Evolutionary conservation across 1,284 basidiomycete species (phyloP), one percentile per base, ranked within the genome.

Genomic region (Sporisorium graminicola): DNA sequence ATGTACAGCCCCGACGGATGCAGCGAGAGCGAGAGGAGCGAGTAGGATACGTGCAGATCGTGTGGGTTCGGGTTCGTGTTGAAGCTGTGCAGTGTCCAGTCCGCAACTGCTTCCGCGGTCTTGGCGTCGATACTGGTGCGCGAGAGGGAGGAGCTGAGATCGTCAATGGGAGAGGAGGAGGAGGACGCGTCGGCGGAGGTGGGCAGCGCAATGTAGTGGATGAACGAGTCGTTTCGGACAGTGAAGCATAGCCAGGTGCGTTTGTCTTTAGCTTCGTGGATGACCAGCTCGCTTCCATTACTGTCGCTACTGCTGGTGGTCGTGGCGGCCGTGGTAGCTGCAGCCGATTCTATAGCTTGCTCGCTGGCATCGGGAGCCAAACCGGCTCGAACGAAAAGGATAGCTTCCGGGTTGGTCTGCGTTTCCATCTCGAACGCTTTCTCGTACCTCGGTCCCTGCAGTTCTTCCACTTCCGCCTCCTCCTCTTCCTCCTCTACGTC

Each of bases 1-100:
- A 85, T 55, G 54, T 75, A 82, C 13, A 63, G 59, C 14, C 58
- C 61, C 0, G 77, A 76, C 0, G 82, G 81, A 44, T 84, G 82
- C 24, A 82, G 59, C 8, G 80, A 64, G 22, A 84, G 67, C 37
- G 76, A 65, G 37, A 85, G 75, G 55, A 85, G 66, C 7, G 77
- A 80, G 63, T 84, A 85, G 47, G 74, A 76, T 1, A 81, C 80
- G 43, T 85, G 81, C 20, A 57, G 24, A 40, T 85, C 83, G 18
- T 63, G 49, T 0, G 67, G 56, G 27, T 77, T 70, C 2, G 76
- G 65, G 37, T 85, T 85, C 20, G 82, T 84, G 68, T 82, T 82
- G 74, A 75, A 83, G 43, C 56, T 65, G 26, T 78, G 44, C 8
- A 77, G 29, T 4, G 37, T 52, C 74, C 77, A 84, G 47, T 71